Conservation (phyloP, 129 eudicot species). For the Tagetes patula region DNA sequence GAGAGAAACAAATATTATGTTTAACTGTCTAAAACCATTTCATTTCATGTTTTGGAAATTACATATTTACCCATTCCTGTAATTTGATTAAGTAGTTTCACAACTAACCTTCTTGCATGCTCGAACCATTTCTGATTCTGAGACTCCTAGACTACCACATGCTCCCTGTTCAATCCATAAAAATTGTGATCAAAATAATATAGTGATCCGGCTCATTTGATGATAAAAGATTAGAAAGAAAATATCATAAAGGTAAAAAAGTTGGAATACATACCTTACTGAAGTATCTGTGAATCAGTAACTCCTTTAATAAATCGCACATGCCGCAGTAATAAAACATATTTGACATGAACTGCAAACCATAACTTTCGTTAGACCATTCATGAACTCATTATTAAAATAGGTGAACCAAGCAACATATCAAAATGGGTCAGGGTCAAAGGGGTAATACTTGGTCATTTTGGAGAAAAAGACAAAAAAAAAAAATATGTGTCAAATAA, state of each 20-base stretch:
- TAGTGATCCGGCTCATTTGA: neutral
- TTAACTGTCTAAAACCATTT: neutral
- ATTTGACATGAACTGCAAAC: conserved; percentile 75
- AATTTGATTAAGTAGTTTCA: neutral
- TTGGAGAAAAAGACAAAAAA: neutral
- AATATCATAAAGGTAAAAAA: neutral
- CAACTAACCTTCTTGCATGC: conserved; percentile 89
- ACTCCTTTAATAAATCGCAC: conserved; percentile 72
- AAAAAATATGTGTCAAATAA: neutral
- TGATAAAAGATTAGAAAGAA: neutral
- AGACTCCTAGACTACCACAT: conserved; percentile 72
- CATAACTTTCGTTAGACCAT: neutral
- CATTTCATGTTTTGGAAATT: neutral
- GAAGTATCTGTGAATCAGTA: conserved; percentile 73
- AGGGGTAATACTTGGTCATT: neutral
- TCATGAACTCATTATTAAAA: neutral
- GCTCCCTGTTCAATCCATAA: conserved; percentile 56
- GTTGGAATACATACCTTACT: conserved; percentile 67
- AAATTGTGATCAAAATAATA: conserved; percentile 19
- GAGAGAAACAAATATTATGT: neutral
- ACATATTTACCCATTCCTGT: neutral
- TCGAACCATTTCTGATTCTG: conserved; percentile 86
- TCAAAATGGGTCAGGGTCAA: neutral
- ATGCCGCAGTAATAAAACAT: conserved; percentile 78
- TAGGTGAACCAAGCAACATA: neutral